Evolutionary conservation across 2,329 filamentous ascomycete species (phyloP).

Genomic region (Furcasterigmium furcatum): DNA sequence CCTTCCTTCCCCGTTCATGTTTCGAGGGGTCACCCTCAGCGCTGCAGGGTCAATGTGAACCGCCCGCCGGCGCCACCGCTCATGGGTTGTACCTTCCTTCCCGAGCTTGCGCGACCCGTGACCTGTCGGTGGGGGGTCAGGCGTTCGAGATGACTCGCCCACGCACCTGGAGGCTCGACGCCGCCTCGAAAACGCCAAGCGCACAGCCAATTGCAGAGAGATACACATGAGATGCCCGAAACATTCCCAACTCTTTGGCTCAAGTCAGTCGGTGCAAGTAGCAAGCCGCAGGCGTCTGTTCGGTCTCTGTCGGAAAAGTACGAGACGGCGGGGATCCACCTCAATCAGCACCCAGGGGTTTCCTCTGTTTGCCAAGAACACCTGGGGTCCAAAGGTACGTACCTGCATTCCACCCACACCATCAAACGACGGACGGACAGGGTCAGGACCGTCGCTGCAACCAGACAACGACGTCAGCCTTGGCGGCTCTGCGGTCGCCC

Average conservation of each 20-base stretch:
- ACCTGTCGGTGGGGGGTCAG: no score
- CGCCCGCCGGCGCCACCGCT: not conserved
- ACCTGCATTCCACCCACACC: not conserved
- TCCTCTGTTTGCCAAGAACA: not conserved
- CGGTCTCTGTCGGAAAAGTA: no score
- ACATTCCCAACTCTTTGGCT: no score
- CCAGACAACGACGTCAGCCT: slow-evolving; percentile 10
- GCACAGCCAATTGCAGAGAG: no score
- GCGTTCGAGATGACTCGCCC: no score
- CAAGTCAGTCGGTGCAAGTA: no score
- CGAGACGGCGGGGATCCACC: no score
- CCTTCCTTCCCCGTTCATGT: no score
- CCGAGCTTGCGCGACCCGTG: not conserved
- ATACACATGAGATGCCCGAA: no score
- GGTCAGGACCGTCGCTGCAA: slow-evolving; percentile 3
- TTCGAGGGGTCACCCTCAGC: not conserved
- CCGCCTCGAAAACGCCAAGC: no score
- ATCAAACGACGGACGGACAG: slow-evolving; percentile 4
- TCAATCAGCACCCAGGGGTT: not conserved
- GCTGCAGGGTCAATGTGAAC: not conserved
- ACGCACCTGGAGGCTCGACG: no score
- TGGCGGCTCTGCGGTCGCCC: slow-evolving; percentile 11
- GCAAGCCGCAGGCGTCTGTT: no score
- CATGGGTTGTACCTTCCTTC: not conserved
- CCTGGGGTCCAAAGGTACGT: not conserved